Percentiles rank a stretch among this genome's conserved stretches.
phyloP scores from a whole-genome alignment of 169 alveolate species.

The Amoebophrya sp. region DNA sequence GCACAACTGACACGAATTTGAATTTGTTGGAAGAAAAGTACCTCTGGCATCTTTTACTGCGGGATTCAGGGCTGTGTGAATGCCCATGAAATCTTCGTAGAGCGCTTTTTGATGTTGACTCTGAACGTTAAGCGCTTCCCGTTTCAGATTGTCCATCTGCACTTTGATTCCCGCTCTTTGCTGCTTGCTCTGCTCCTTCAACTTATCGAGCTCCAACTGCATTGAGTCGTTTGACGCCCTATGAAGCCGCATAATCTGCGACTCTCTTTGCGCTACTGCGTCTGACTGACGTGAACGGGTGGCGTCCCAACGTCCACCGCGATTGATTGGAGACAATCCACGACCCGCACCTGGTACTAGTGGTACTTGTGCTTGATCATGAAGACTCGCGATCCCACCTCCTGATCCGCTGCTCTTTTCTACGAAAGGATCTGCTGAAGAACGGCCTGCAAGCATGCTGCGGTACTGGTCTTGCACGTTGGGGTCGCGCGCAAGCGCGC shows the following conservation, averaged over 20 bases:
- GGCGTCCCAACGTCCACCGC: not conserved
- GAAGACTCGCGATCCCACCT: too few species aligned
- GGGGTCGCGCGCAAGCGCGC: not conserved
- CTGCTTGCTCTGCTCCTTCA: constrained; percentile 8
- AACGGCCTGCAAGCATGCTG: not conserved
- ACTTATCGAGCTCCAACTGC: not conserved
- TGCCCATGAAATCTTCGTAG: constrained; percentile 20
- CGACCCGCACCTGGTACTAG: not conserved
- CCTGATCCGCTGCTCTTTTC: not conserved
- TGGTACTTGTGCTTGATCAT: too few species aligned
- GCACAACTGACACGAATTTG: too few species aligned
- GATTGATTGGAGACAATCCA: not conserved
- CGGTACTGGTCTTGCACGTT: not conserved
- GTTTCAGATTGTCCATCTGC: not conserved
- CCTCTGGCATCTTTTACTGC: constrained; percentile 10
- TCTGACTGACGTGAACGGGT: not conserved
- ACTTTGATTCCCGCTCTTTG: not conserved
- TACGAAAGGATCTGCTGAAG: not conserved
- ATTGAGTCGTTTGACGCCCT: not conserved
- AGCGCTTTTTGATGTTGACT: not conserved
- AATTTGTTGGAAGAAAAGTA: too few species aligned
- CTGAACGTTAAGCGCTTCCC: not conserved
- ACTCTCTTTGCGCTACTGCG: not conserved
- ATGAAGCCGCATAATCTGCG: not conserved
- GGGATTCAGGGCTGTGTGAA: not conserved